phyloP scores from a whole-genome alignment of 2,329 filamentous ascomycete species.

The Ophioceras dolichostomum region DNA sequence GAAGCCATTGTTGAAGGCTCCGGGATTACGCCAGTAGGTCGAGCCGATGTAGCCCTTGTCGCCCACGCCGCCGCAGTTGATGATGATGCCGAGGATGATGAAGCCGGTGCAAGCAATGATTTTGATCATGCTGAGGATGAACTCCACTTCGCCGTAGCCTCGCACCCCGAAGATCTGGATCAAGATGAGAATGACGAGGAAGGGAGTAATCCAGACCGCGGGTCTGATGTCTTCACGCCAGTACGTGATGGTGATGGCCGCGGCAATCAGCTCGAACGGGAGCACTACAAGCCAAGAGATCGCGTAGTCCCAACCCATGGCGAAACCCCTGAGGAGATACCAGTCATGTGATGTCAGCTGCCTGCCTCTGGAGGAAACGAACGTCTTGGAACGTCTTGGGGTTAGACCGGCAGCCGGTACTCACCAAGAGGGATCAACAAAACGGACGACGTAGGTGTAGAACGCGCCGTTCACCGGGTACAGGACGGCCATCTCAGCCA shows the following conservation, averaged over 20 bases:
- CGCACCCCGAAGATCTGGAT: slow-evolving; percentile 44
- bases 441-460: slow-evolving; percentile 47
- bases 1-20: slow-evolving; percentile 38
- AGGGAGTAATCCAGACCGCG: slow-evolving; percentile 43
- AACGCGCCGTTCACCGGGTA: slow-evolving; percentile 52
- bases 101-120: slow-evolving; percentile 47
- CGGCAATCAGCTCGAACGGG: slow-evolving; percentile 42
- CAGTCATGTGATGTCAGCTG: no score
- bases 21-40: slow-evolving; percentile 45
- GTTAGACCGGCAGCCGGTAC: no score
- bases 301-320: slow-evolving; percentile 40
- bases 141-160: slow-evolving; percentile 50
- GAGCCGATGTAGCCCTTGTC: slow-evolving; percentile 46
- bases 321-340: slow-evolving; percentile 27
- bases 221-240: slow-evolving; percentile 38
- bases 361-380: not conserved
- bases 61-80: slow-evolving; percentile 45
- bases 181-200: slow-evolving; percentile 34
- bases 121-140: slow-evolving; percentile 44
- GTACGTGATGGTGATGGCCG: slow-evolving; percentile 38
- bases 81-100: slow-evolving; percentile 50
- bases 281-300: slow-evolving; percentile 35
- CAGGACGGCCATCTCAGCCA: slow-evolving; percentile 46
- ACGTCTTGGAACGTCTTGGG: not conserved
- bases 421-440: slow-evolving; percentile 46